phyloP scores from a whole-genome alignment of 2,329 filamentous ascomycete genomes.

The Cercospora zeae-maydis region DNA sequence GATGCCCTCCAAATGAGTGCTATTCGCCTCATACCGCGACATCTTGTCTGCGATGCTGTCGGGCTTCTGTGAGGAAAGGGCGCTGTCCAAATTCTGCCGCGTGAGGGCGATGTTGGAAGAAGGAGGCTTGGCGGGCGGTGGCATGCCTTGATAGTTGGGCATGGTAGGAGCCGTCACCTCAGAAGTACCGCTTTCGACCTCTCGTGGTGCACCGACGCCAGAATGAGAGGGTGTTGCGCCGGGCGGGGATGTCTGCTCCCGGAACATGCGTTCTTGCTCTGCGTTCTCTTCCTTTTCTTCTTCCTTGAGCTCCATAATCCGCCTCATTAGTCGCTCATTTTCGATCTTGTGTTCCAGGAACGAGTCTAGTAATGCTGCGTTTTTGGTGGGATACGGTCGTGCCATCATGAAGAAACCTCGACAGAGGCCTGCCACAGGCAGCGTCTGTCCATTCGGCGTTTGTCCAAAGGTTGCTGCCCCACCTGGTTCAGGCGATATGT shows the following conservation, averaged over 20 bases:
- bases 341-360: constrained; percentile 97
- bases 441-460: constrained; percentile 19
- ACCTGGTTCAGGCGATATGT: constrained; percentile 69
- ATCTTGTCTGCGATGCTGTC: constrained; percentile 83
- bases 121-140: constrained; percentile 61
- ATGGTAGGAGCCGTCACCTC: constrained; percentile 22
- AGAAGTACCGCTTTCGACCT: constrained; percentile 20
- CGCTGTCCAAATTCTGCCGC: constrained; percentile 74
- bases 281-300: constrained; percentile 81
- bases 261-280: constrained; percentile 57
- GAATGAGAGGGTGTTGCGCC: constrained; percentile 29
- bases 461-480: constrained; percentile 23
- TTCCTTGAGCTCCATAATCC: constrained; percentile 77
- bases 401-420: constrained; percentile 93
- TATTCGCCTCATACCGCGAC: constrained; percentile 69
- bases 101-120: constrained; percentile 68
- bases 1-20: constrained; percentile 77
- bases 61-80: constrained; percentile 59
- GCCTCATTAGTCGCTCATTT: constrained; percentile 79
- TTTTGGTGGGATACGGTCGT: constrained; percentile 83
- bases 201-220: constrained; percentile 19
- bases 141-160: constrained; percentile 54
- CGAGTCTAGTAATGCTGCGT: constrained; percentile 78
- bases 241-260: constrained; percentile 30
- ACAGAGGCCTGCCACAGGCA: constrained; percentile 63